phyloP scores from a whole-genome alignment of 139 green algal species.

The Tetraselmis striata region DNA sequence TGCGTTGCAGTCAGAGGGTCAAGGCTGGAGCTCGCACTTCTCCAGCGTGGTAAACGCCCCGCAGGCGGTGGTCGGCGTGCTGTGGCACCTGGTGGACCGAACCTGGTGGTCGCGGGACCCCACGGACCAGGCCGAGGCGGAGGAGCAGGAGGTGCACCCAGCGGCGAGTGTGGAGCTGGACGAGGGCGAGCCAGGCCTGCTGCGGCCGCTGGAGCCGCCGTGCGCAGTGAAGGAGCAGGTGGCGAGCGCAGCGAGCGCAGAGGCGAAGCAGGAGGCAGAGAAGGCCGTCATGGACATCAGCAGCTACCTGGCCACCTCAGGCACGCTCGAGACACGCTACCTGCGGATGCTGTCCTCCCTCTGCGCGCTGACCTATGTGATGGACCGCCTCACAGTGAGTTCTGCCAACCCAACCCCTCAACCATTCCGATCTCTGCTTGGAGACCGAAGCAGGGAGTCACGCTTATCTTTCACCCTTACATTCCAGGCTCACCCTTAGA shows the following conservation, averaged over 20 bases:
- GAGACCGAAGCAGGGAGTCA: too few species aligned
- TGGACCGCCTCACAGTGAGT: constrained; percentile 32
- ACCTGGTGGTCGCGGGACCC: neutral
- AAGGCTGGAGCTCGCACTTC: neutral
- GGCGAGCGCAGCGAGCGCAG: neutral
- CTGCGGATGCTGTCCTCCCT: constrained; percentile 28
- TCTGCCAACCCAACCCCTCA: too few species aligned
- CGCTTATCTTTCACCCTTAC: too few species aligned
- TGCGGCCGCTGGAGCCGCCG: too few species aligned
- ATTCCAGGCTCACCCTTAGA: too few species aligned
- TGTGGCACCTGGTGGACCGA: neutral
- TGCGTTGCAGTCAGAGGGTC: too few species aligned
- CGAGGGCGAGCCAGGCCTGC: neutral
- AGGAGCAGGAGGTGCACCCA: neutral
- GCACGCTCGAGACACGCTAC: constrained; percentile 49
- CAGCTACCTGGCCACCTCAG: constrained; percentile 36
- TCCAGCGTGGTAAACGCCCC: neutral
- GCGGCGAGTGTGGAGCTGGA: neutral
- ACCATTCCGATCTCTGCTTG: too few species aligned
- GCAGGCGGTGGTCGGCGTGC: neutral
- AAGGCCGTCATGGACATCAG: constrained; percentile 29
- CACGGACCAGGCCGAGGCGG: too few species aligned
- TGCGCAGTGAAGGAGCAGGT: neutral
- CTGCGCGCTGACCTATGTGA: constrained; percentile 48
- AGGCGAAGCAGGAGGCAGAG: neutral